Evolutionary conservation across 345 rosid species (phyloP).

Genomic region (Eucalyptus grandis): DNA sequence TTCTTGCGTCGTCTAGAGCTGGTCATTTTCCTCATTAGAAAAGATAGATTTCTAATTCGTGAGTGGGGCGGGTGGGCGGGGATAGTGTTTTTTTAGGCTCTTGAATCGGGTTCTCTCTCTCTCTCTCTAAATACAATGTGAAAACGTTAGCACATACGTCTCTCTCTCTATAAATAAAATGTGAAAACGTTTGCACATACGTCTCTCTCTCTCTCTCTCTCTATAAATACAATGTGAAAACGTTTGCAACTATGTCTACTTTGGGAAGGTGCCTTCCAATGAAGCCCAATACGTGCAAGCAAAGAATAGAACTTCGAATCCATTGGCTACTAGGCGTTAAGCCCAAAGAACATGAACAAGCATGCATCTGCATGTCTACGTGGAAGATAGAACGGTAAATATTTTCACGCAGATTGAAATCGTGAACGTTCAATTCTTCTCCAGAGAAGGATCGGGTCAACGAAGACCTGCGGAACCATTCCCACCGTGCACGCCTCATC

Average conservation of each 20-base stretch:
- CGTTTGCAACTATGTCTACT: fast-evolving
- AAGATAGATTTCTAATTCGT: not conserved
- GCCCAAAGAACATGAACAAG: not conserved
- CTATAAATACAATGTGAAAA: not conserved
- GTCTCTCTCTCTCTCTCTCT: too few relatives aligned
- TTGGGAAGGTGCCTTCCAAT: not conserved
- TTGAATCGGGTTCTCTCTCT: not conserved
- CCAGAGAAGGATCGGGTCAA: not conserved
- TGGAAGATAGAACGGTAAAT: not conserved
- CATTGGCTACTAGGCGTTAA: not conserved
- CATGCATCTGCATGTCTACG: not conserved
- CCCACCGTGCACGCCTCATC: not conserved
- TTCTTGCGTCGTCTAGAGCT: not conserved
- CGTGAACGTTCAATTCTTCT: not conserved
- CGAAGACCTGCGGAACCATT: not conserved
- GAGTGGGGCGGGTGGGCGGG: not conserved
- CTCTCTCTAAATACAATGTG: too few relatives aligned
- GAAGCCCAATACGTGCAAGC: not conserved
- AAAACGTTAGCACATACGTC: too few relatives aligned
- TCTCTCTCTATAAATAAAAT: too few relatives aligned
- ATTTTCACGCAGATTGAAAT: not conserved
- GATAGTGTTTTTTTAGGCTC: not conserved
- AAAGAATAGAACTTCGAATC: not conserved
- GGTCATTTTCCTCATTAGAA: not conserved
- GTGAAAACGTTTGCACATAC: too few relatives aligned